These are phyloP conservation scores for Clonostachys sp. DNA, from an alignment of 2,329 filamentous ascomycete species.

Conservation along the genomic window DNA sequence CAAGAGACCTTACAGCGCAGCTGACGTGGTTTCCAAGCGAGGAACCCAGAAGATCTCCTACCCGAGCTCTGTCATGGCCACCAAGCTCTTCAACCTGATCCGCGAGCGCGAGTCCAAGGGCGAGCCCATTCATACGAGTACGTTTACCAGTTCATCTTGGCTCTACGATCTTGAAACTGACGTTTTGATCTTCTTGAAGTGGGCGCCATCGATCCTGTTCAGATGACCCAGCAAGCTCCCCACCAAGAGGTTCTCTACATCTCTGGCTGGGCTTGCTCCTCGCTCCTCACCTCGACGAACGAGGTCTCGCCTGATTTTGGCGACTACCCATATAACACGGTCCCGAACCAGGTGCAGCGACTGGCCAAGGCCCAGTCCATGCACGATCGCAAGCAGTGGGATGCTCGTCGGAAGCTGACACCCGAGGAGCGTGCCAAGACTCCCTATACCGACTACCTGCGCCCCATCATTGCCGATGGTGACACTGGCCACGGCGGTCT, in stretches of 20 bases:
- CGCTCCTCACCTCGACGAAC: slow-evolving; percentile 87
- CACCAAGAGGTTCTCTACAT: slow-evolving; percentile 96
- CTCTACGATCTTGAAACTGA: background rate
- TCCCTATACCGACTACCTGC: slow-evolving; percentile 86
- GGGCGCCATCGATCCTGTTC: slow-evolving; percentile 97
- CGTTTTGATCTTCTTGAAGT: slow-evolving; percentile 43
- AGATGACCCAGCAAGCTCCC: slow-evolving; percentile 97
- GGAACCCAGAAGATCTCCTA: slow-evolving; percentile 84
- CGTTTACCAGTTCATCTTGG: slow-evolving; percentile 15
- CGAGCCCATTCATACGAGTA: slow-evolving; percentile 90
- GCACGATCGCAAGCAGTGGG: slow-evolving; percentile 95
- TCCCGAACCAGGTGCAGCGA: slow-evolving; percentile 95
- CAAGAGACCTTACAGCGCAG: slow-evolving; percentile 84
- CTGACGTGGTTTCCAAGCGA: slow-evolving; percentile 89
- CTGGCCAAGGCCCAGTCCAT: slow-evolving; percentile 95
- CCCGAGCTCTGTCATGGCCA: slow-evolving; percentile 89
- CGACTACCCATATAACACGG: slow-evolving; percentile 98
- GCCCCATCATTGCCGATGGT: slow-evolving; percentile 93
- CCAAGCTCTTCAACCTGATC: slow-evolving; percentile 88
- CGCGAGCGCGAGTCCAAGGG: slow-evolving; percentile 72
- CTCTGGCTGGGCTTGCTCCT: slow-evolving; percentile 96
- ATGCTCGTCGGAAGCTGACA: slow-evolving; percentile 73
- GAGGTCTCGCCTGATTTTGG: slow-evolving; percentile 97
- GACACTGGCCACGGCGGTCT: slow-evolving; percentile 94
- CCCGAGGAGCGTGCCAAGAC: slow-evolving; percentile 67